Conservation (phyloP, 352 stramenopile genomes). For the Blastocystis sp. region DNA sequence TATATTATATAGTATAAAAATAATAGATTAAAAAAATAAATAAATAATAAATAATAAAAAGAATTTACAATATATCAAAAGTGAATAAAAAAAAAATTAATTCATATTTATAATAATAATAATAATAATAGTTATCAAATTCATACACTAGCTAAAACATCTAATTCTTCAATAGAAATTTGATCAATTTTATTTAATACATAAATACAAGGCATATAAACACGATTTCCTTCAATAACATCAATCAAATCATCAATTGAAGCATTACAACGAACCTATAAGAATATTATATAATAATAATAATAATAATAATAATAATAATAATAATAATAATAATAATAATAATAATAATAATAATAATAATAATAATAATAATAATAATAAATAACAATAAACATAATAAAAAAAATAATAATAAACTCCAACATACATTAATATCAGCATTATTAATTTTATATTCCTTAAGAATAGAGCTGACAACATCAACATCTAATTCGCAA, state of each 20-base stretch:
- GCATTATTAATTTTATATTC: slow-evolving; percentile 95
- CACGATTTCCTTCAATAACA: slow-evolving; percentile 86
- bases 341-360: no score
- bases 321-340: no score
- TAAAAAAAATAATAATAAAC: no score
- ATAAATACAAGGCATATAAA: slow-evolving; percentile 93
- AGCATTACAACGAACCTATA: slow-evolving; percentile 59
- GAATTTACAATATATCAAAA: slow-evolving; percentile 99
- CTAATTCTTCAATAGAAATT: slow-evolving; percentile 89
- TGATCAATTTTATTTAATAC: slow-evolving; percentile 99
- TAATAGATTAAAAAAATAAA: slow-evolving; percentile 78
- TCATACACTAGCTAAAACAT: slow-evolving; percentile 69
- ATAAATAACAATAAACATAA: no score
- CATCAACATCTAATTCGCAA: slow-evolving; percentile 65
- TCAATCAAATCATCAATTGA: slow-evolving; percentile 96
- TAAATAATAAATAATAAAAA: slow-evolving; percentile 91
- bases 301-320: no score
- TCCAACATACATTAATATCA: slow-evolving; percentile 83
- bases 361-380: no score
- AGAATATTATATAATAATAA: no score
- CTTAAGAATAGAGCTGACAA: slow-evolving; percentile 73
- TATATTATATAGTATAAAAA: neutral
- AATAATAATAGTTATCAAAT: slow-evolving; percentile 85
- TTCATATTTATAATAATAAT: slow-evolving; percentile 97
- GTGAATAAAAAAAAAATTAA: slow-evolving; percentile 80